These are phyloP conservation scores for Perkinsus chesapeaki DNA, from an alignment of 169 alveolate genomes.

Conservation along the genomic window DNA sequence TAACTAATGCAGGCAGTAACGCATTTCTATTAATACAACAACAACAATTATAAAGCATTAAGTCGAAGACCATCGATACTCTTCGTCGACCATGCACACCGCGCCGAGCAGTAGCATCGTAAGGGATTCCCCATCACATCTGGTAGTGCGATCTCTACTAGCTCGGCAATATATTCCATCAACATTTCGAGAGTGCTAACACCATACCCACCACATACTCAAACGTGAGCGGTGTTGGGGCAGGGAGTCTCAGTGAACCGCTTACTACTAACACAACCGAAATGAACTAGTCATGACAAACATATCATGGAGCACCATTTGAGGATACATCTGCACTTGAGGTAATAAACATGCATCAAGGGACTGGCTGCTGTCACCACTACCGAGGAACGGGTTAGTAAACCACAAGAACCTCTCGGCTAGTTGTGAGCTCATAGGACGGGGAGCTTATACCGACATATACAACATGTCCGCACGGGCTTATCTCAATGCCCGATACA, in stretches of 20 bases:
- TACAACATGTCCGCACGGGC: background rate
- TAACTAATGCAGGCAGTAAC: too few relatives aligned
- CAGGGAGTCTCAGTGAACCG: too few relatives aligned
- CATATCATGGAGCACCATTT: background rate
- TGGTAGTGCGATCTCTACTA: too few relatives aligned
- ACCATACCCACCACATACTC: background rate
- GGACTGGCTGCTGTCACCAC: background rate
- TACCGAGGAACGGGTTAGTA: background rate
- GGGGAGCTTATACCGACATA: background rate
- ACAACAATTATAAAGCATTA: too few relatives aligned
- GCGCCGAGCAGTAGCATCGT: too few relatives aligned
- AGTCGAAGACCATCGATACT: too few relatives aligned
- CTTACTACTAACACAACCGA: background rate
- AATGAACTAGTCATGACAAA: background rate
- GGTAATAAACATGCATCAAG: background rate
- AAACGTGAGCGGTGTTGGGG: background rate
- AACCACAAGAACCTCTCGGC: background rate
- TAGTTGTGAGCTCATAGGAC: background rate
- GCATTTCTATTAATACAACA: too few relatives aligned
- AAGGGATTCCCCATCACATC: too few relatives aligned
- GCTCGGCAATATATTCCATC: too few relatives aligned
- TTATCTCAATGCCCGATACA: background rate
- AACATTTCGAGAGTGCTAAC: background rate
- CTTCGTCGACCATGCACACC: too few relatives aligned
- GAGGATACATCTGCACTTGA: background rate